Percentiles rank a stretch among this genome's conserved stretches.
Evolutionary conservation across 192 early-diverging fungal genomes (phyloP).

Genomic region (Spinellus fusiger): DNA sequence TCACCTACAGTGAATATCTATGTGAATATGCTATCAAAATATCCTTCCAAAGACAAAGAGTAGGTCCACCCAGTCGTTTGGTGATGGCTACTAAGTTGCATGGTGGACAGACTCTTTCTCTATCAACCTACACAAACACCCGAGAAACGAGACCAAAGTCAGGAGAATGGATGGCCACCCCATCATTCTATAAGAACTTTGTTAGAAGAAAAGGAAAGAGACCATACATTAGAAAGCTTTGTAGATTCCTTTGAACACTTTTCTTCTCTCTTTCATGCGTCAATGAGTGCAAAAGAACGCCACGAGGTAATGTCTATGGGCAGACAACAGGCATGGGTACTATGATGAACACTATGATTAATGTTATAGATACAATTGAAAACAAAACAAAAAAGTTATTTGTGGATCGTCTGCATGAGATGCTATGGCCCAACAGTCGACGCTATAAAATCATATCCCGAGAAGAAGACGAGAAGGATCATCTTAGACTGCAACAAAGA

Average conservation of each 20-base stretch:
- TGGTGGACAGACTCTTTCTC: neutral
- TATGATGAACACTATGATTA: neutral
- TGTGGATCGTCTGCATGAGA: conserved; percentile 31
- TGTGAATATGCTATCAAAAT: conserved; percentile 22
- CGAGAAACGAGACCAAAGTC: neutral
- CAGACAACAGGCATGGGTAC: neutral
- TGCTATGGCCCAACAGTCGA: conserved; percentile 37
- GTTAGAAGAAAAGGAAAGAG: conserved; percentile 11
- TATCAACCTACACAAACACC: neutral
- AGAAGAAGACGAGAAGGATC: conserved; percentile 4
- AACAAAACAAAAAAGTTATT: conserved; percentile 20
- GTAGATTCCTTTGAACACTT: conserved; percentile 17
- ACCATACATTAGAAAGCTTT: conserved; percentile 1
- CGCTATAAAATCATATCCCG: conserved; percentile 26
- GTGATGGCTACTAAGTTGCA: neutral
- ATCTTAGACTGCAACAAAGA: neutral
- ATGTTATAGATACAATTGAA: too few species aligned
- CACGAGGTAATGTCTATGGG: neutral
- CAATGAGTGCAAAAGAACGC: neutral
- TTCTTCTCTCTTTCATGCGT: conserved; percentile 22
- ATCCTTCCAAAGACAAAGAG: neutral
- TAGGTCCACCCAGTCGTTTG: neutral
- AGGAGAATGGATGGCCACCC: conserved; percentile 11
- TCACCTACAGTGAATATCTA: conserved; percentile 28
- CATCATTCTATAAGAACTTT: conserved; percentile 10